A percentile compares a stretch with the other conserved stretches of the same genome.
Conservation (phyloP, 495 filamentous ascomycete genomes). For the Hypoxylon crocopeplum region DNA sequence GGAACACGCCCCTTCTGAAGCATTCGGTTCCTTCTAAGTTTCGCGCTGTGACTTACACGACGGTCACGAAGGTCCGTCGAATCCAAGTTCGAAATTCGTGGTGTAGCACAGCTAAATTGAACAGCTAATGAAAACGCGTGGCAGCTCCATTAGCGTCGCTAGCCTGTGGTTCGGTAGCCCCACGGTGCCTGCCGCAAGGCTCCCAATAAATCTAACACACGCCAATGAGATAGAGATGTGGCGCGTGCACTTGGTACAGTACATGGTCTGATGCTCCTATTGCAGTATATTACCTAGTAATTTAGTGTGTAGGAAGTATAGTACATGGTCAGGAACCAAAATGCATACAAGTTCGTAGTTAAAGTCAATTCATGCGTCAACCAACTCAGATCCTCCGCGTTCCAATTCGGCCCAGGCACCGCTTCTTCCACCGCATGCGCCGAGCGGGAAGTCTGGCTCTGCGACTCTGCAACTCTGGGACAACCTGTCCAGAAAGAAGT, state of each 20-base stretch:
- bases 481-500: constrained; percentile 18
- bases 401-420: constrained; percentile 21
- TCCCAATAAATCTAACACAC: constrained; percentile 18
- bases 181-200: constrained; percentile 3
- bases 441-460: constrained; percentile 9
- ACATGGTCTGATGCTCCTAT: too few relatives aligned
- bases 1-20: not conserved
- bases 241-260: constrained; percentile 6
- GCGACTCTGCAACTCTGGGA: constrained; percentile 14
- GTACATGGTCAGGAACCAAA: not conserved
- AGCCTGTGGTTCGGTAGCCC: not conserved
- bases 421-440: constrained; percentile 13
- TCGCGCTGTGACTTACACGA: not conserved
- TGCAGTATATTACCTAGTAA: too few relatives aligned
- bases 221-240: constrained; percentile 15
- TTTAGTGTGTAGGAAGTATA: too few relatives aligned
- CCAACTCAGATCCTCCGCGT: constrained; percentile 22
- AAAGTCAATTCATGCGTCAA: constrained; percentile 35
- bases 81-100: constrained; percentile 3
- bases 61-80: not conserved
- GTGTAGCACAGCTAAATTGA: not conserved
- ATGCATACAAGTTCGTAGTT: not conserved
- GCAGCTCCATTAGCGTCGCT: not conserved
- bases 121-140: not conserved
- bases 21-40: not conserved